phyloP scores from a whole-genome alignment of 768 basidiomycete genomes.

The Pulveroboletus frians region DNA sequence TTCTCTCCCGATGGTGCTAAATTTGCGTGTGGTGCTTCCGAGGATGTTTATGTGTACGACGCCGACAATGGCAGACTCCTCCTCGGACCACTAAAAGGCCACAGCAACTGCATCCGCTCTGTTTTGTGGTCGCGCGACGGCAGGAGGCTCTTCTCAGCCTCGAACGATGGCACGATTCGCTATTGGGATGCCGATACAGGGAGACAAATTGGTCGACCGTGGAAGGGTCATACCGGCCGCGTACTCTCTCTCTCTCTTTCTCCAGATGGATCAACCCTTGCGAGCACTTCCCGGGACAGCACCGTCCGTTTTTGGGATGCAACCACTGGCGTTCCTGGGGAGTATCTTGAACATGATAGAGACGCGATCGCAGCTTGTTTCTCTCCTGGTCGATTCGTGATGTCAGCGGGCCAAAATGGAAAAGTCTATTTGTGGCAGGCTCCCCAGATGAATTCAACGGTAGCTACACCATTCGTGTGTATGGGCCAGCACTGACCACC shows the following conservation, averaged over 20 bases:
- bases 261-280: slow-evolving; percentile 1
- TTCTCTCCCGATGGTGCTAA: slow-evolving; percentile 1
- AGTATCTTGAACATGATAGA: background rate
- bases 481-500: too few relatives aligned
- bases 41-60: background rate
- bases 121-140: slow-evolving; percentile 8
- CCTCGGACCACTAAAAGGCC: background rate
- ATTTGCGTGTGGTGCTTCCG: background rate
- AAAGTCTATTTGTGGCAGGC: background rate
- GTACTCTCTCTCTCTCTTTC: slow-evolving; percentile 1
- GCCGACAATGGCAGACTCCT: background rate
- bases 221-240: background rate
- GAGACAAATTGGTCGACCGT: background rate
- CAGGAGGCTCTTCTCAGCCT: slow-evolving; percentile 2
- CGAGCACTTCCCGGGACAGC: slow-evolving; percentile 3
- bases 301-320: slow-evolving; percentile 9
- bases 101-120: background rate
- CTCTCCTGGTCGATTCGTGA: slow-evolving; percentile 1
- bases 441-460: background rate
- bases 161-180: background rate
- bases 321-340: background rate
- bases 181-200: slow-evolving; percentile 6
- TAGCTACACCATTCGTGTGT: too few relatives aligned
- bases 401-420: background rate
- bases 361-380: background rate